phyloP scores from a whole-genome alignment of 202 grass and related monocot genomes.

The Miscanthus sacchariflorus region DNA sequence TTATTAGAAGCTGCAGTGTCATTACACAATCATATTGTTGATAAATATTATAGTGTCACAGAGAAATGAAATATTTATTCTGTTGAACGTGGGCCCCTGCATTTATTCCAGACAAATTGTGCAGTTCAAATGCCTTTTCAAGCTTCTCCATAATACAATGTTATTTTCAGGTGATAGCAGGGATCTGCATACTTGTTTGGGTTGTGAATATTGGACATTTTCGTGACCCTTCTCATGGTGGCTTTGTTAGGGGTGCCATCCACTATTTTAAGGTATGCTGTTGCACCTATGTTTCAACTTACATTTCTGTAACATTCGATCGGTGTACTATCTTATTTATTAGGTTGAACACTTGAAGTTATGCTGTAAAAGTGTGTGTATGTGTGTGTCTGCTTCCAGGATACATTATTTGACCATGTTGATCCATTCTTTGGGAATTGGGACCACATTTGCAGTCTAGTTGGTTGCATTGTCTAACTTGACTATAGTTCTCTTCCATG shows the following conservation, averaged over 20 bases:
- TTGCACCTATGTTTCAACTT: constrained; percentile 20
- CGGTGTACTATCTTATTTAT: constrained; percentile 33
- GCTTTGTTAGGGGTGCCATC: constrained; percentile 93
- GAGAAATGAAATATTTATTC: constrained; percentile 16
- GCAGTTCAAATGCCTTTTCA: not conserved
- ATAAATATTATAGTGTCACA: constrained; percentile 31
- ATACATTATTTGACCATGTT: constrained; percentile 16
- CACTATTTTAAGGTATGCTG: constrained; percentile 94
- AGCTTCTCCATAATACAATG: constrained; percentile 19
- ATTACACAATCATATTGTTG: not conserved
- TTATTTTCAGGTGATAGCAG: constrained; percentile 92
- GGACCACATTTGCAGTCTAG: constrained; percentile 20
- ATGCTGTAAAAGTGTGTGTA: not conserved
- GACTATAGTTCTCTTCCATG: not conserved
- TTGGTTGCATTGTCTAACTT: constrained; percentile 29
- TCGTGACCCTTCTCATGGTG: constrained; percentile 92
- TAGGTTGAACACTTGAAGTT: constrained; percentile 22
- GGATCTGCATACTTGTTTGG: constrained; percentile 98
- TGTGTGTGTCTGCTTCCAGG: not conserved
- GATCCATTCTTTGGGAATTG: not conserved
- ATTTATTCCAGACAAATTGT: constrained; percentile 18
- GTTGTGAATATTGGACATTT: constrained; percentile 99
- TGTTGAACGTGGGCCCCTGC: not conserved
- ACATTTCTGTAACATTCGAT: constrained; percentile 28
- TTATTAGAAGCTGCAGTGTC: not conserved